A percentile compares a stretch with the other conserved stretches of the same genome.
phyloP scores from a whole-genome alignment of 148 eudicot genomes.

The Selenicereus undatus region DNA sequence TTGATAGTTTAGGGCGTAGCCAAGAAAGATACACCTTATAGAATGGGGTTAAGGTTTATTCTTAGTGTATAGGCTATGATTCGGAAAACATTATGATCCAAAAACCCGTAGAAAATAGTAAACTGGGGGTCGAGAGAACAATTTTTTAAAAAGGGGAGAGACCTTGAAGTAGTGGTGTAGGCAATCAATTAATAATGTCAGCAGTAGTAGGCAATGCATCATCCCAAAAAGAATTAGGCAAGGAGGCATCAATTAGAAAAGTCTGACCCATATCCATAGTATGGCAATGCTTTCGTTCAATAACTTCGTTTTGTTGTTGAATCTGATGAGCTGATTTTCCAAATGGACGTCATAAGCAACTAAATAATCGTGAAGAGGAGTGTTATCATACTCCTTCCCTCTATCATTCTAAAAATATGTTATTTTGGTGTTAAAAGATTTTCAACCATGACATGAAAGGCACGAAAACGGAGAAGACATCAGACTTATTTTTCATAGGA shows the following conservation, averaged over 20 bases:
- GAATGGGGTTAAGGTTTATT: neutral
- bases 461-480: too few relatives aligned
- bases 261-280: neutral
- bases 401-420: neutral
- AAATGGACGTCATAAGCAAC: neutral
- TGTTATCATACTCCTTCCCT: neutral
- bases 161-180: neutral
- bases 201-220: neutral
- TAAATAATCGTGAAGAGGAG: neutral
- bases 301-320: neutral
- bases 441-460: too few relatives aligned
- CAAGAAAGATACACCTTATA: too few relatives aligned
- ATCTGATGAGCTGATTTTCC: neutral
- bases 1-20: too few relatives aligned
- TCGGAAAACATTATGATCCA: neutral
- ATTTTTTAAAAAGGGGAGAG: neutral
- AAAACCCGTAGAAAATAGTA: neutral
- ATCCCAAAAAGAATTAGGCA: neutral
- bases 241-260: neutral
- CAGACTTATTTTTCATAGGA: too few relatives aligned
- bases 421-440: too few relatives aligned
- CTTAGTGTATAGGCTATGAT: neutral
- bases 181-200: neutral
- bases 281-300: neutral
- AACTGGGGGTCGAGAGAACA: too few relatives aligned